Base-by-base conservation (phyloP, 208 protist genomes). In the Trypanosoma rangeli region DNA sequence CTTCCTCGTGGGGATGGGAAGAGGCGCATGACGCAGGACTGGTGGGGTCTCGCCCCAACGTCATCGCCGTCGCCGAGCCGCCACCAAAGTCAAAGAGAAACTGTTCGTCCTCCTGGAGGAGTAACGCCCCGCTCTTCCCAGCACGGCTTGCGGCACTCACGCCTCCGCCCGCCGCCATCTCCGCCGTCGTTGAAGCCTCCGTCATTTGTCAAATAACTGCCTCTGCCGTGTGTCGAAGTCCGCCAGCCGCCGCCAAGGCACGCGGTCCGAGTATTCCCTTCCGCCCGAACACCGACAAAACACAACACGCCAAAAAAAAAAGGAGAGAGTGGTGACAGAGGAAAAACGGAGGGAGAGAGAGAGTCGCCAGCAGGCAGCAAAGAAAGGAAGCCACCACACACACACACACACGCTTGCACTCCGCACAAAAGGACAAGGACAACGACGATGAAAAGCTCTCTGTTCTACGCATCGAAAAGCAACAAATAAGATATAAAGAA, bases 31-130 rank as follows among this genome's bases (percentile, higher is more conserved):
- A 56, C 24, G 52, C 46, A 24, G 26, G 52, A 37, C 33, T 28
- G 31, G 20, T 20, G 39, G 39, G 35, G 7, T 55, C 46, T 12
- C 55, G 0, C 5, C 46, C 20, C 55, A 42, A 1, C 16, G 5
- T 7, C n/a, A 5, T 12, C 24, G n/a, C 46, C 39, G 28, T 44
- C 28, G 60, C 73, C 16, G 24, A 24, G 1, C 8, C 24, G 4
- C 70, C 82, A 35, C 87, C 87, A 75, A 95, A 95, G 76, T 92
- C 85, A 65, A 95, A 95, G 9, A 79, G 56, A 66, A 95, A 95
- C 42, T 83, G 64, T 74, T 95, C 87, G 33, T 73, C 75, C 16
- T 93, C 90, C 10, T 58, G 74, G 15, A 95, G 85, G 24, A 95
- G 91, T n/a, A 95, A 78, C 52, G 58, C 37, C 31, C 39, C 46